These are phyloP conservation scores for Hemileccinum rubropunctum DNA, from an alignment of 768 basidiomycete species.

Conservation along the genomic window DNA sequence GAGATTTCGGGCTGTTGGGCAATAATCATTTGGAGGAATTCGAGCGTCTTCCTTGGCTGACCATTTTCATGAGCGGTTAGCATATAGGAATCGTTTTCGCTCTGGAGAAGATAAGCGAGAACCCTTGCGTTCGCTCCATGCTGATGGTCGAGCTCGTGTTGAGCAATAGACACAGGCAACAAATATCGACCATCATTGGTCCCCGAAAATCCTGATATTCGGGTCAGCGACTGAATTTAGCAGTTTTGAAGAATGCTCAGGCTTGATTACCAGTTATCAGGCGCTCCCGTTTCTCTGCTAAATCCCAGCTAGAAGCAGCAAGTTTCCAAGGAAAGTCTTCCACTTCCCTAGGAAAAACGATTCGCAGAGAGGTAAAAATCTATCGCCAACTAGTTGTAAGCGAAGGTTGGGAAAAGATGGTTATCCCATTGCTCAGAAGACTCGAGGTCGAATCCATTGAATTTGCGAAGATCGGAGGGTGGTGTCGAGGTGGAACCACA, in stretches of 20 bases:
- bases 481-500: not conserved
- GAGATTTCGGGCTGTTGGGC: conserved; percentile 33
- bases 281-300: no score
- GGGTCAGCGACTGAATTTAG: no score
- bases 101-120: conserved; percentile 14
- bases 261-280: no score
- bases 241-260: no score
- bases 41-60: conserved; percentile 10
- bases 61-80: conserved; percentile 12
- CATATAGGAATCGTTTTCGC: conserved; percentile 39
- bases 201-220: conserved; percentile 42
- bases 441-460: not conserved
- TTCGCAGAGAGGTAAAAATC: not conserved
- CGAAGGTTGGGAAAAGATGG: not conserved
- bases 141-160: conserved; percentile 28
- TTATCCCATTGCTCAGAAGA: conserved; percentile 1
- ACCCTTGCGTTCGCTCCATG: conserved; percentile 38
- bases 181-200: conserved; percentile 47
- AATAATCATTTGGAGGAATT: conserved; percentile 34
- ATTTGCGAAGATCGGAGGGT: not conserved
- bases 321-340: no score
- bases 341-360: not conserved
- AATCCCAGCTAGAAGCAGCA: no score
- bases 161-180: conserved; percentile 15
- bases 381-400: not conserved